Evolutionary conservation across 805 yeast genomes (phyloP).

Genomic region (Saccharomyces mikatae): DNA sequence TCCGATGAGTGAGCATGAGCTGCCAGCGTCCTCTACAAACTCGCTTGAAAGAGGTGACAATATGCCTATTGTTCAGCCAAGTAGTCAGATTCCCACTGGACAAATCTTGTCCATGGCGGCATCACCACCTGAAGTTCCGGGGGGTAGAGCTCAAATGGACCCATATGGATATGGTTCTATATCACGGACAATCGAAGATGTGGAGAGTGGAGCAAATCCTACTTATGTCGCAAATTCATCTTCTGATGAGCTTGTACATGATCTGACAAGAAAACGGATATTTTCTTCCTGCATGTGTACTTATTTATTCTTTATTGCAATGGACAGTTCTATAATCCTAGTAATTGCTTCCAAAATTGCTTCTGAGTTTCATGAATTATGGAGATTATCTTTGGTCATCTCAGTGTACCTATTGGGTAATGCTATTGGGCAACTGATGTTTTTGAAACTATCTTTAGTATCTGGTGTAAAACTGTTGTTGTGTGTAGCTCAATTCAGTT

Average conservation of each 20-base stretch:
- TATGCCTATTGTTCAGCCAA: not conserved
- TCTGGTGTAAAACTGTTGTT: constrained; percentile 55
- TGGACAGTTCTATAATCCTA: constrained; percentile 62
- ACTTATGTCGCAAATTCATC: not conserved
- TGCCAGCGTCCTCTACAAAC: not conserved
- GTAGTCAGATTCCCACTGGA: not conserved
- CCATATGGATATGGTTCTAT: not conserved
- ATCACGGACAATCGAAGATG: not conserved
- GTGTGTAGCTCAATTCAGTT: constrained; percentile 45
- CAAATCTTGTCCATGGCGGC: not conserved
- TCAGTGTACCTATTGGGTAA: constrained; percentile 60
- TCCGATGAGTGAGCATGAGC: not conserved
- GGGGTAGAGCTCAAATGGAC: not conserved
- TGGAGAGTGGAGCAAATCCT: not conserved
- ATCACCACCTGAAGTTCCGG: not conserved
- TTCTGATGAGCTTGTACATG: not conserved
- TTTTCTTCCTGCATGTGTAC: not conserved
- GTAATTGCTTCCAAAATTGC: constrained; percentile 60
- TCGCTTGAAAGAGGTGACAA: not conserved
- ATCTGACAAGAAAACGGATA: not conserved
- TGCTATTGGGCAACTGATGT: constrained; percentile 67
- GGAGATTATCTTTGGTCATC: constrained; percentile 65
- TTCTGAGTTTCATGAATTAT: constrained; percentile 56
- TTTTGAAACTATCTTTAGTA: constrained; percentile 63
- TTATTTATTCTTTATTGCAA: constrained; percentile 47